phyloP scores from a whole-genome alignment of 208 protist species.

The Wallacemonas rigidus region DNA sequence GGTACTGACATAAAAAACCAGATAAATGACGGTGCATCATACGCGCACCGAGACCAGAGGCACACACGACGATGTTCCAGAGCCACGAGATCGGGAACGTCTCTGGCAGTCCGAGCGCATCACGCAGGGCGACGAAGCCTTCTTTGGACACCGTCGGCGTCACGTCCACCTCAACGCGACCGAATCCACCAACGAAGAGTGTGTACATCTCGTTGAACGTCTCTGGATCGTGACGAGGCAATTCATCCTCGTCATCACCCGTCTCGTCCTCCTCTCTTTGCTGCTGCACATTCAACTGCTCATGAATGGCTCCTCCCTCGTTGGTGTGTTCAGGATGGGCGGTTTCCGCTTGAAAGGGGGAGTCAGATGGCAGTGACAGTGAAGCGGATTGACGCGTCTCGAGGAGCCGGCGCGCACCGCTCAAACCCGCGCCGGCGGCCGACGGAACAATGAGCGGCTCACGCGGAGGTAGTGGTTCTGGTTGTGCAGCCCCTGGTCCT shows the following conservation, averaged over 20 bases:
- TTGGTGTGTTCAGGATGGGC: not conserved
- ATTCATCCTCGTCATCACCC: not conserved
- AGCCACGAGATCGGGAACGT: constrained; percentile 62
- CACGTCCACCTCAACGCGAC: constrained; percentile 78
- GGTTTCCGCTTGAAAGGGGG: too few relatives aligned
- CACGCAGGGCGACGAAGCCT: constrained; percentile 39
- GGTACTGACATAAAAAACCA: constrained; percentile 34
- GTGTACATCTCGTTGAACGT: constrained; percentile 9
- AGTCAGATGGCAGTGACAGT: too few relatives aligned
- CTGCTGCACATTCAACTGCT: not conserved
- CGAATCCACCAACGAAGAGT: constrained; percentile 69
- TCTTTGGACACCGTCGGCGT: constrained; percentile 47
- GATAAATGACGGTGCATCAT: constrained; percentile 42
- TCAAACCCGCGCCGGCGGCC: too few relatives aligned
- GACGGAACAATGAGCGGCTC: too few relatives aligned
- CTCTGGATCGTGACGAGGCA: constrained; percentile 7
- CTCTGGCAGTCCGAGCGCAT: constrained; percentile 43
- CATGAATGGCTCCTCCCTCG: not conserved
- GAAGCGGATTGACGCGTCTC: too few relatives aligned
- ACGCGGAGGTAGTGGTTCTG: too few relatives aligned
- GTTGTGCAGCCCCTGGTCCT: too few relatives aligned
- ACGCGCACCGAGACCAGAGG: constrained; percentile 43
- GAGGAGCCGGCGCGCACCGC: too few relatives aligned
- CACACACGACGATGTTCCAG: constrained; percentile 77
- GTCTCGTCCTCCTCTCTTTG: not conserved